Conservation (phyloP, 495 filamentous ascomycete genomes). For the Cenococcum geophilum region DNA sequence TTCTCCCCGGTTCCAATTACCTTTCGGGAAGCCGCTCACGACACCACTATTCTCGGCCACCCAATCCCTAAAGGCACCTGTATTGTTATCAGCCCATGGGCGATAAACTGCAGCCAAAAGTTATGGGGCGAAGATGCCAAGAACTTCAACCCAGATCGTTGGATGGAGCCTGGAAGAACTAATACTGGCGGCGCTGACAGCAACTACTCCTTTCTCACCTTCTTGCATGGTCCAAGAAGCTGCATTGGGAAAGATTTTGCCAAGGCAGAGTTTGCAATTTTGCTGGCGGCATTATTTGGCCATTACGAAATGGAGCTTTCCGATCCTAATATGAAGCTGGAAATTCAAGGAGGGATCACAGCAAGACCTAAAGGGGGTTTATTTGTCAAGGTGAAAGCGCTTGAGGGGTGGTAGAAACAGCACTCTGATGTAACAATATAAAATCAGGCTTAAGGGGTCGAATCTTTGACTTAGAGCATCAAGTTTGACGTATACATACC, state of each 20-base stretch:
- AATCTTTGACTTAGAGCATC: no score
- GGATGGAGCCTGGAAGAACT: slow-evolving; percentile 33
- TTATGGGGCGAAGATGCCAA: slow-evolving; percentile 40
- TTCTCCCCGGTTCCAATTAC: slow-evolving; percentile 57
- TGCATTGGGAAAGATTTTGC: slow-evolving; percentile 63
- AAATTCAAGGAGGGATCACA: slow-evolving; percentile 40
- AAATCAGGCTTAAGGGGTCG: not conserved
- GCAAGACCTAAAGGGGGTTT: slow-evolving; percentile 37
- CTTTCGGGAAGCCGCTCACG: slow-evolving; percentile 53
- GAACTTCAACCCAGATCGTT: slow-evolving; percentile 44
- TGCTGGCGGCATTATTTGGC: slow-evolving; percentile 71
- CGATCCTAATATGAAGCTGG: slow-evolving; percentile 29
- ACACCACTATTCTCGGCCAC: slow-evolving; percentile 57
- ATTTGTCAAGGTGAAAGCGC: slow-evolving; percentile 18
- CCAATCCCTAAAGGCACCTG: slow-evolving; percentile 51
- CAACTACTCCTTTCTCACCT: slow-evolving; percentile 41
- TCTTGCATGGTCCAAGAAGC: slow-evolving; percentile 45
- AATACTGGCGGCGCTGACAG: slow-evolving; percentile 40
- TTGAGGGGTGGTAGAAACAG: slow-evolving; percentile 19
- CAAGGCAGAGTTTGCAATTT: slow-evolving; percentile 72
- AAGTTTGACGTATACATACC: no score
- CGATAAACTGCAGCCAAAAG: slow-evolving; percentile 35
- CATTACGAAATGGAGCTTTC: slow-evolving; percentile 57
- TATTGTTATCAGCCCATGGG: slow-evolving; percentile 46
- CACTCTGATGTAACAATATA: not conserved